phyloP scores from a whole-genome alignment of 768 basidiomycete genomes.

The Vishniacozyma victoriae region DNA sequence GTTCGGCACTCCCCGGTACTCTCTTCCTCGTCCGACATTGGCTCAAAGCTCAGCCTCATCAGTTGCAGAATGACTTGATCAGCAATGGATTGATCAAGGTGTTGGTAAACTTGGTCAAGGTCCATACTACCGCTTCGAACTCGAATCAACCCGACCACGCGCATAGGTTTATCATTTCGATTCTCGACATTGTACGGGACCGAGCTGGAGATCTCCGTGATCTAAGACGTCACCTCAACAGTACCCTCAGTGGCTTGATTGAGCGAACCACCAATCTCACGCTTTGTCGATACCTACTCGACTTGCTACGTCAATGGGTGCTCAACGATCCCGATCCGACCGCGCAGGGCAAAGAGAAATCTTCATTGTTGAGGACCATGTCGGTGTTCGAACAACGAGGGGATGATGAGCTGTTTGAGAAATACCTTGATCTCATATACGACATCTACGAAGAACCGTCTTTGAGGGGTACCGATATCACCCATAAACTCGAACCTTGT shows the following conservation, averaged over 20 bases:
- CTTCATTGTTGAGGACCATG: slow-evolving; percentile 83
- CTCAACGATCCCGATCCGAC: slow-evolving; percentile 57
- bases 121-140: slow-evolving; percentile 62
- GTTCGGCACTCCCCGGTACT: slow-evolving; percentile 59
- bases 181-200: slow-evolving; percentile 77
- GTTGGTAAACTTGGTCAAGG: slow-evolving; percentile 76
- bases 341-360: slow-evolving; percentile 73
- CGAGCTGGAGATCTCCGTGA: slow-evolving; percentile 79
- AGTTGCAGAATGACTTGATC: slow-evolving; percentile 66
- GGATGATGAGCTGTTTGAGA: slow-evolving; percentile 62
- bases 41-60: slow-evolving; percentile 70
- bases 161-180: slow-evolving; percentile 59
- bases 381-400: slow-evolving; percentile 65
- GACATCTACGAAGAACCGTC: slow-evolving; percentile 86
- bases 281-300: slow-evolving; percentile 77
- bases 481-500: slow-evolving; percentile 82
- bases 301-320: slow-evolving; percentile 85
- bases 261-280: slow-evolving; percentile 78
- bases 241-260: slow-evolving; percentile 68
- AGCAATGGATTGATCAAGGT: slow-evolving; percentile 70
- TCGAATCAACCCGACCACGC: slow-evolving; percentile 51
- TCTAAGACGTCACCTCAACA: slow-evolving; percentile 72
- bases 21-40: slow-evolving; percentile 82
- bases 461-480: slow-evolving; percentile 85
- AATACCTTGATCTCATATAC: slow-evolving; percentile 81